Base-by-base conservation (phyloP, 2,329 filamentous ascomycete genomes). In the Epichloe hybrida region DNA sequence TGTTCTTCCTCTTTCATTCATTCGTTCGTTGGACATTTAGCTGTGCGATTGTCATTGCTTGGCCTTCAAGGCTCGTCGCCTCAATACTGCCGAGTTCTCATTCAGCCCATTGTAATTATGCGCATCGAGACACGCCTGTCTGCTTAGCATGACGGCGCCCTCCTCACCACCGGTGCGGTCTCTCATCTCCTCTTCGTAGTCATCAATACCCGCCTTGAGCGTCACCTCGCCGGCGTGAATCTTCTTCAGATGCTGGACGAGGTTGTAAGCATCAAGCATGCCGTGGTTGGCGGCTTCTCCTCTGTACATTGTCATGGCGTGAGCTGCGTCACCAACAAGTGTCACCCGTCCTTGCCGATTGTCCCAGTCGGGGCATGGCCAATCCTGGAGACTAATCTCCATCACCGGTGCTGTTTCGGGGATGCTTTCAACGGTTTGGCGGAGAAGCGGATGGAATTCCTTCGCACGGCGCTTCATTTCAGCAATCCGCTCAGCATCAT, bases 241-340 rank as follows among this genome's bases (percentile, higher is more conserved):
- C 6, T 46, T 49, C 15, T 52, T 53, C n/a, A 66, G 53, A 13
- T 53, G 56, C 40, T 58, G 55, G 12, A 55, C 50, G 38, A 69
- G 57, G 38, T 61, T 54, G 38, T 60, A 61, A 2, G 67, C 67
- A 47, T 70, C 67, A n/a, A 68, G 58, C 12, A 70, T 66, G 15
- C 66, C 67, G 50, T 70, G 67, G 50, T 70, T 70, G 7, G 61
- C 64, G 1, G 62, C 68, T 49, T 70, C 67, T 27, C 68, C 68
- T 15, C 68, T 62, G 48, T 65, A 77, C 74, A 78, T 77, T 34
- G 74, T 76, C 76, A 80, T 79, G n/a, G 75, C 71, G 59, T 80
- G 76, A 0, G 75, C 75, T 2, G 75, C 71, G 57, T 80, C 77
- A 3, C 77, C 76, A 4, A 71, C 65, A 1, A 80, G 60, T 1